Percentiles rank a stretch among this genome's conserved stretches.
Evolutionary conservation across 805 yeast species (phyloP).

Genomic region (Spathaspora hagerdaliae): DNA sequence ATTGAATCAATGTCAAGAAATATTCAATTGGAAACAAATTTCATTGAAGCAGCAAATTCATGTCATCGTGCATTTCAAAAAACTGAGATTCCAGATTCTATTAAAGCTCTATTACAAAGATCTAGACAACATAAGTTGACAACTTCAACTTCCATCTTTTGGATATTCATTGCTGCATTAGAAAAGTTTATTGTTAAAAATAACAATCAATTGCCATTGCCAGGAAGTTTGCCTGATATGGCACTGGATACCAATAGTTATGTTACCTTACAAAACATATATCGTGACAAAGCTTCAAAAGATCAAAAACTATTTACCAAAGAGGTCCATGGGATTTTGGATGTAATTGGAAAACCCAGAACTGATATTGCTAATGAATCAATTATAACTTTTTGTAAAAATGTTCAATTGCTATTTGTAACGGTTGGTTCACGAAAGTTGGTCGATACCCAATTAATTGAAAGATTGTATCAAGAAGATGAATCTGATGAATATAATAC

Average conservation of each 20-base stretch:
- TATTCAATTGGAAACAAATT: constrained; percentile 48
- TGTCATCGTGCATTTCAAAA: constrained; percentile 34
- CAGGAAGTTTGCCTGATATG: constrained; percentile 86
- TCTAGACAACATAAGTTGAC: constrained; percentile 11
- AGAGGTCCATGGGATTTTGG: constrained; percentile 24
- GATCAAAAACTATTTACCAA: constrained; percentile 45
- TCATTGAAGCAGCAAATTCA: constrained; percentile 33
- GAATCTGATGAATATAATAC: constrained; percentile 14
- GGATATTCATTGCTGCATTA: constrained; percentile 60
- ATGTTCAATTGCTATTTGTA: constrained; percentile 50
- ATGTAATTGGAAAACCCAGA: constrained; percentile 20
- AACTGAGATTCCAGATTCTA: constrained; percentile 30
- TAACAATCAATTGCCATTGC: constrained; percentile 53
- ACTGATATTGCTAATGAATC: constrained; percentile 30
- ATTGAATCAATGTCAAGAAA: constrained; percentile 39
- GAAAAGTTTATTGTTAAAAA: constrained; percentile 39
- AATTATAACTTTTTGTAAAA: constrained; percentile 55
- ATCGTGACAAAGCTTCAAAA: constrained; percentile 46
- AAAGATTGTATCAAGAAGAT: constrained; percentile 6
- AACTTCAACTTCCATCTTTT: constrained; percentile 40
- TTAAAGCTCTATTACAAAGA: constrained; percentile 19
- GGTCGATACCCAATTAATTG: constrained; percentile 11
- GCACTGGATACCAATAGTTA: constrained; percentile 67
- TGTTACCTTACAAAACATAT: constrained; percentile 53
- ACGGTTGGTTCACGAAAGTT: constrained; percentile 40